Evolutionary conservation across 1,284 basidiomycete genomes (phyloP), one percentile per base, ranked within the genome.

Genomic region (Coniferiporia sulphurascens): DNA sequence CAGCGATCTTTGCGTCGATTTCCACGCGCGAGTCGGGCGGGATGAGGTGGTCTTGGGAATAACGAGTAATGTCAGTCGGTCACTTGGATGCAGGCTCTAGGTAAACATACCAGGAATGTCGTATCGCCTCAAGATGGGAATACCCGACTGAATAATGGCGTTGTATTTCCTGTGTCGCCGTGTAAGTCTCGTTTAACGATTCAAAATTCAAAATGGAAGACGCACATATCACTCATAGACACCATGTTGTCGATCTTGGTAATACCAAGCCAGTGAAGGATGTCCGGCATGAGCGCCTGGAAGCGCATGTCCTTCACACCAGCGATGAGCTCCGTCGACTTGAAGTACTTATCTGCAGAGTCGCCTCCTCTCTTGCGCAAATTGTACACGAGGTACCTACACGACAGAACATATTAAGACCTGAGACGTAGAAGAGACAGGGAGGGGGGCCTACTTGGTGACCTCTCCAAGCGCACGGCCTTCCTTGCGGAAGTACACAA

Each of bases 251-350:
- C 44, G 44, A 46, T 87, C 78, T 92, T 91, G 72, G 73, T 86
- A 70, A 96, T 89, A 0, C 94, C 94, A n/a, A 96, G 74, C 91
- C 93, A 96, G 72, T 94, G 92, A 52, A 98, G 76, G 2, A 97
- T 87, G 70, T 98, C 95, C 2, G 95, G 95, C 95, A 98, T 97
- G 61, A 98, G 78, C 1, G 89, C 92, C 71, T 96, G 93, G 84
- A 95, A 95, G 21, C 94, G 83, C 87, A 95, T 93, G 70, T 96
- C 95, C 75, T 96, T 96, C 55, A 97, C 93, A 7, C 95, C 95
- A 0, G 95, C 95, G 62, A 98, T 91, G 65, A 91, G 77, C 72
- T 95, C 93, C 0, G 96, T 98, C 15, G 89, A 86, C 72, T 92
- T 89, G 79, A 98, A 98, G 78, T 98, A 98, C 69, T 89, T 87